These are phyloP conservation scores for Megacollybia platyphylla DNA, from an alignment of 1,284 basidiomycete species.

Conservation along the genomic window DNA sequence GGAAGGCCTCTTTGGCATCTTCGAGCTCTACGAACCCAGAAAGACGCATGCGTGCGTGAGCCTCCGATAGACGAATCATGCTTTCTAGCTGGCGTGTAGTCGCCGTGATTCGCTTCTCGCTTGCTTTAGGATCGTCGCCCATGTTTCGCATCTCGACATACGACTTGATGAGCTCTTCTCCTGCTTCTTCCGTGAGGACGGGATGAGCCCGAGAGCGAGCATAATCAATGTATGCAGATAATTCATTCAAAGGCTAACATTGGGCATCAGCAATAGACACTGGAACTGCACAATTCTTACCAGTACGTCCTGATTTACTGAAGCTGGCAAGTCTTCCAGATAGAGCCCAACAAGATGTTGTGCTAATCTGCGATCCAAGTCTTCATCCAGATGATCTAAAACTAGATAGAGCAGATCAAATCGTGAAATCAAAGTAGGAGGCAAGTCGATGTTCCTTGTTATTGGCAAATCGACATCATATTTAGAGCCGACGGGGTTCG, in stretches of 20 bases:
- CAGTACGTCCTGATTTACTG: slow-evolving; percentile 62
- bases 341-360: slow-evolving; percentile 91
- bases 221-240: slow-evolving; percentile 93
- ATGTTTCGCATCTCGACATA: slow-evolving; percentile 94
- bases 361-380: slow-evolving; percentile 79
- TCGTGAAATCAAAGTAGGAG: slow-evolving; percentile 93
- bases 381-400: slow-evolving; percentile 89
- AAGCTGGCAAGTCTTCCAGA: slow-evolving; percentile 78
- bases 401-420: slow-evolving; percentile 98
- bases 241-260: slow-evolving; percentile 70
- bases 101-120: slow-evolving; percentile 92
- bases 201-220: slow-evolving; percentile 86
- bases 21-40: slow-evolving; percentile 71
- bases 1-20: slow-evolving; percentile 85
- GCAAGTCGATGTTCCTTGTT: slow-evolving; percentile 82
- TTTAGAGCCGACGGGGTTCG: slow-evolving; percentile 93
- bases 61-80: slow-evolving; percentile 97
- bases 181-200: slow-evolving; percentile 79
- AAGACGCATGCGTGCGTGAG: slow-evolving; percentile 93
- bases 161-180: slow-evolving; percentile 72
- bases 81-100: slow-evolving; percentile 95
- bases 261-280: background rate
- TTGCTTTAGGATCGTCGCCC: slow-evolving; percentile 77
- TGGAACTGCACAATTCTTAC: slow-evolving; percentile 27
- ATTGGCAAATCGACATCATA: slow-evolving; percentile 88